Conservation (phyloP, 805 yeast genomes). For the Lipomyces yamanashiensis region DNA sequence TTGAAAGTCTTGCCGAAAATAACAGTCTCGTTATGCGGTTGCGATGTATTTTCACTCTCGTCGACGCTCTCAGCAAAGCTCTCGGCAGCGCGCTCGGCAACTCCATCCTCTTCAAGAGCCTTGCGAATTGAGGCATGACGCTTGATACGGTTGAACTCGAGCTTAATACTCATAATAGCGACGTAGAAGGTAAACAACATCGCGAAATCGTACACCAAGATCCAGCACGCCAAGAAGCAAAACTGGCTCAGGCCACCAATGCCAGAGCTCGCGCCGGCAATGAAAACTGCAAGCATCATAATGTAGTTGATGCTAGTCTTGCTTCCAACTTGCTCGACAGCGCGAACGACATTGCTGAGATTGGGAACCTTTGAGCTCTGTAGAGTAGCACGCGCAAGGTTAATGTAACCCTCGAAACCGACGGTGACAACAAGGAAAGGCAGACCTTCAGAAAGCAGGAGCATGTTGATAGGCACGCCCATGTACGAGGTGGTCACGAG, state of each 20-base stretch:
- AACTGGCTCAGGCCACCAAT: conserved; percentile 79
- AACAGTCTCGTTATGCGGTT: conserved; percentile 23
- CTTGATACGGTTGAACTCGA: conserved; percentile 85
- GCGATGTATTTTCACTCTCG: conserved; percentile 25
- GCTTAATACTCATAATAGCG: conserved; percentile 81
- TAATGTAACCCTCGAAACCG: conserved; percentile 86
- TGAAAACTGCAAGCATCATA: conserved; percentile 70
- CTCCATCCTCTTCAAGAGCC: conserved; percentile 91
- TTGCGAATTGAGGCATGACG: conserved; percentile 75
- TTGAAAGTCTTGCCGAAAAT: conserved; percentile 25
- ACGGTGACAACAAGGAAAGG: conserved; percentile 91
- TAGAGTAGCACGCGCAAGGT: conserved; percentile 58
- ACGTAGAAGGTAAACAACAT: conserved; percentile 80
- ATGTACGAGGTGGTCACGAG: conserved; percentile 62
- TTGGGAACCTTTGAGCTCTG: conserved; percentile 42
- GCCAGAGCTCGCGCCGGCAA: conserved; percentile 58
- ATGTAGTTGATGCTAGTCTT: conserved; percentile 75
- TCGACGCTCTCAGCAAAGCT: conserved; percentile 56
- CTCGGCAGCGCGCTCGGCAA: conserved; percentile 72
- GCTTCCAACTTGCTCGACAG: conserved; percentile 52
- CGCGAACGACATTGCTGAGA: conserved; percentile 41
- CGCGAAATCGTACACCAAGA: conserved; percentile 70
- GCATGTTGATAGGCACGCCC: conserved; percentile 66
- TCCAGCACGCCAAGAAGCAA: conserved; percentile 72
- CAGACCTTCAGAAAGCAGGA: conserved; percentile 83